Base-by-base conservation (phyloP, 2,329 filamentous ascomycete species). In the Cercospora canescens region DNA sequence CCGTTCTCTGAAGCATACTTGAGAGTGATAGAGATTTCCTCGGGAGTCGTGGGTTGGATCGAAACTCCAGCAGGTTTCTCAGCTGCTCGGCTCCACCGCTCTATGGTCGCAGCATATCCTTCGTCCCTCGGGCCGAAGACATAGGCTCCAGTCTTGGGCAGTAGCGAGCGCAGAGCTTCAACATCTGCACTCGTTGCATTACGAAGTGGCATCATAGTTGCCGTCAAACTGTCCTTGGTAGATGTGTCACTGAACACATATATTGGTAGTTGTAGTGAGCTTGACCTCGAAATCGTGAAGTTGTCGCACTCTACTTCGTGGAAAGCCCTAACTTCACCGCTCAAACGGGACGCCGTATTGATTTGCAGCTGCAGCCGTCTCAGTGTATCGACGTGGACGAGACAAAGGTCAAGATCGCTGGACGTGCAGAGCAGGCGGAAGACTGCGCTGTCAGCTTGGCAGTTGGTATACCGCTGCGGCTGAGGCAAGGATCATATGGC, bases 1-100 rank as follows among this genome's bases (percentile, higher is more conserved):
- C 73, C 71, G 55, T 83, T 73, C 14, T 79, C 71, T 1, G 75
- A 76, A 26, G 82, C 82, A 68, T 83, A 85, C 28, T 79, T 76
- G 54, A 87, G 72, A 0, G 79, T 78, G 6, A 78, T 74, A 24
- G 79, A 78, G 0, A 65, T 52, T 67, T 85, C 81, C 12, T 78
- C 72, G 1, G 75, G 68, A 0, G 78, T 79, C 8, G 72, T 77
- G 1, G 83, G 83, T 45, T 80, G 74, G 7, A 84, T 75, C 39
- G 85, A 81, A 0, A 81, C 76, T 6, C 81, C 84, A 16, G 73
- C 71, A 14, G 72, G 69, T 39, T 74, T 74, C 52, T 72, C 71
- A 11, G 73, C 73, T 9, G 72, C 72, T 55, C 63, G 34, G 2
- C 69, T 71, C 73, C 73, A 74, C 21, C 71, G 70, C 16, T 69